Evolutionary conservation across 495 filamentous ascomycete genomes (phyloP).

Genomic region (Lophiostoma macrostomum): DNA sequence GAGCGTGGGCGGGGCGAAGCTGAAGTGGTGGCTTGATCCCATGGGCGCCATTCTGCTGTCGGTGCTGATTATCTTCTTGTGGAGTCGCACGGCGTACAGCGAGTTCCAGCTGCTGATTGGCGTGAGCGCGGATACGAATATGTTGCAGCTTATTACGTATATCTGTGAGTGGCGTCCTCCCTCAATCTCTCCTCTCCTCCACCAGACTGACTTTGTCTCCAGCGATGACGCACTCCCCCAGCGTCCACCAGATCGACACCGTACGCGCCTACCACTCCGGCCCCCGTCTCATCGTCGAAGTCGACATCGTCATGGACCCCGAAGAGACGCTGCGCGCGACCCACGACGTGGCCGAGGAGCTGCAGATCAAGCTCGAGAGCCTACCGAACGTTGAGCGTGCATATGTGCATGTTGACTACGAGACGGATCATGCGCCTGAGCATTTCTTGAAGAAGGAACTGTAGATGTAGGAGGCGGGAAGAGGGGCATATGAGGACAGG

Average conservation of each 20-base stretch:
- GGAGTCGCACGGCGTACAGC: conserved; percentile 78
- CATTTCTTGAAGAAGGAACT: conserved; percentile 48
- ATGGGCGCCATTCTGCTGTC: conserved; percentile 86
- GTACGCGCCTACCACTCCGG: conserved; percentile 91
- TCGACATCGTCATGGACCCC: conserved; percentile 44
- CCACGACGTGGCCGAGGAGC: conserved; percentile 89
- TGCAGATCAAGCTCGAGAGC: conserved; percentile 92
- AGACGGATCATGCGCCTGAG: conserved; percentile 90
- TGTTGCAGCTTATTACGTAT: conserved; percentile 93
- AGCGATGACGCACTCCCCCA: conserved; percentile 82
- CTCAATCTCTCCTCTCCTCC: background rate
- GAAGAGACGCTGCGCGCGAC: conserved; percentile 61
- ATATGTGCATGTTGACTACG: conserved; percentile 97
- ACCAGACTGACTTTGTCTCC: background rate
- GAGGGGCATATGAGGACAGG: too few relatives aligned
- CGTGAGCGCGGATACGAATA: conserved; percentile 77
- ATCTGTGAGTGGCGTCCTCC: conserved; percentile 57
- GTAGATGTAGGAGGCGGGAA: conserved; percentile 16
- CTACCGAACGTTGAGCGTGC: conserved; percentile 89
- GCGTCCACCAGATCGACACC: conserved; percentile 84
- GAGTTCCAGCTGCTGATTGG: conserved; percentile 92
- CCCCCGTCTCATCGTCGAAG: conserved; percentile 68
- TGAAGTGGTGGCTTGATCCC: conserved; percentile 94
- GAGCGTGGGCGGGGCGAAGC: conserved; percentile 77
- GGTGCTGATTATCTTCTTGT: conserved; percentile 68